Percentiles rank a stretch among this genome's conserved stretches.
phyloP scores from a whole-genome alignment of 2,329 filamentous ascomycete species.

The Tolypocladium paradoxum region DNA sequence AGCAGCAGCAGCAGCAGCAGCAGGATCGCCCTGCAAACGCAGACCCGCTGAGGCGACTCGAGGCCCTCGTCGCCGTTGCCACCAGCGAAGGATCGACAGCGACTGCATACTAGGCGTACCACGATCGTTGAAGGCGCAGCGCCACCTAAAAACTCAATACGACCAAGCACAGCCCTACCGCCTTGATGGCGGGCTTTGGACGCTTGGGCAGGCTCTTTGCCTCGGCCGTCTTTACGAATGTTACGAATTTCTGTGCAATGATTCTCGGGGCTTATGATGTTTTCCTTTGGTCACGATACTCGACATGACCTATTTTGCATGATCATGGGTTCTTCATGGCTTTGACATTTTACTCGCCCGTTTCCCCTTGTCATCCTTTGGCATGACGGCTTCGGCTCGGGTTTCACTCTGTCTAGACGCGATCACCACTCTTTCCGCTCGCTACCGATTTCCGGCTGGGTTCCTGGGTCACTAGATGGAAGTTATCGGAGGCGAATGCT shows the following conservation, averaged over 20 bases:
- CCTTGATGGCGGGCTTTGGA: neutral
- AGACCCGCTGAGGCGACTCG: conserved; percentile 26
- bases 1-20: conserved; percentile 10
- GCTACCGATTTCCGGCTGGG: neutral
- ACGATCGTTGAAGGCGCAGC: too few relatives aligned
- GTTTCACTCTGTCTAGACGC: neutral
- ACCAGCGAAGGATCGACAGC: conserved; percentile 33
- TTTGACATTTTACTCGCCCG: neutral
- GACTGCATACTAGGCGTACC: conserved; percentile 22
- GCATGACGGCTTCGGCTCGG: neutral
- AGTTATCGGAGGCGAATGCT: neutral
- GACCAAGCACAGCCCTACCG: neutral
- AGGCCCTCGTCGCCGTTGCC: conserved; percentile 33
- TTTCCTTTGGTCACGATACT: neutral
- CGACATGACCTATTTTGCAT: neutral
- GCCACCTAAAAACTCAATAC: neutral
- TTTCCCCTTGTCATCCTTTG: neutral
- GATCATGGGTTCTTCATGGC: neutral
- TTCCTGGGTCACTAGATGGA: neutral
- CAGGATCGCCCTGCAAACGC: conserved; percentile 17
- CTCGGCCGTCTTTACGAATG: neutral
- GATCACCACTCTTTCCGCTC: neutral
- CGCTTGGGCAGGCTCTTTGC: neutral
- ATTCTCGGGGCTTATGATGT: neutral
- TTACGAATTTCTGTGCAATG: neutral